A percentile compares a stretch with the other conserved stretches of the same genome.
These are phyloP conservation scores for Calocera cornea DNA, from an alignment of 768 basidiomycete species.

Conservation along the genomic window DNA sequence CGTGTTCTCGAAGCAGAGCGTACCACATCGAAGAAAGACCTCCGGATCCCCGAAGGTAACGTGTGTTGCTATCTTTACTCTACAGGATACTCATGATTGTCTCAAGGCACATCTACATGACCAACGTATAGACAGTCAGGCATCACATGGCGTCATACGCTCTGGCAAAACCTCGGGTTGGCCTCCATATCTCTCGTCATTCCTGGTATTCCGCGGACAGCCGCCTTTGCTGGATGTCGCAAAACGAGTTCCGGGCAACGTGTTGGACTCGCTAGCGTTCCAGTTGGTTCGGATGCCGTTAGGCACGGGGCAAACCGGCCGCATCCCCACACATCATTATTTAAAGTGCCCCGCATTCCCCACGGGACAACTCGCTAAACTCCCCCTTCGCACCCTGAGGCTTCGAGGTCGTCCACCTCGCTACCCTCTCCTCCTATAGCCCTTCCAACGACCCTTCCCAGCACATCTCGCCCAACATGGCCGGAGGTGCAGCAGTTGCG, in stretches of 20 bases:
- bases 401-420: background rate
- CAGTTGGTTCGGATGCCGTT: background rate
- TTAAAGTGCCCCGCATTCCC: background rate
- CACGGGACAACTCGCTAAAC: background rate
- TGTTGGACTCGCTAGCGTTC: background rate
- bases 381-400: background rate
- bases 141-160: slow-evolving; percentile 1
- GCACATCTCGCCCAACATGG: background rate
- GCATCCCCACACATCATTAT: background rate
- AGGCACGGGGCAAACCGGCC: background rate
- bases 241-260: background rate
- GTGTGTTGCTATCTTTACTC: background rate
- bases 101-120: background rate
- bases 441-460: background rate
- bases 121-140: background rate
- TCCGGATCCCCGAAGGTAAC: background rate
- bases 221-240: background rate
- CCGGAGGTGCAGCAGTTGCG: background rate
- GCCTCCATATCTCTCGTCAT: background rate
- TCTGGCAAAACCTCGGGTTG: background rate
- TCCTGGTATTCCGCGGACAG: background rate
- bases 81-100: background rate
- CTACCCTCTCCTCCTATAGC: background rate
- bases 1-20: background rate
- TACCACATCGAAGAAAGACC: no score